Percentiles rank a stretch among this genome's conserved stretches.
Evolutionary conservation across 768 basidiomycete genomes (phyloP).

Genomic region (Sporobolomyces pararoseus): DNA sequence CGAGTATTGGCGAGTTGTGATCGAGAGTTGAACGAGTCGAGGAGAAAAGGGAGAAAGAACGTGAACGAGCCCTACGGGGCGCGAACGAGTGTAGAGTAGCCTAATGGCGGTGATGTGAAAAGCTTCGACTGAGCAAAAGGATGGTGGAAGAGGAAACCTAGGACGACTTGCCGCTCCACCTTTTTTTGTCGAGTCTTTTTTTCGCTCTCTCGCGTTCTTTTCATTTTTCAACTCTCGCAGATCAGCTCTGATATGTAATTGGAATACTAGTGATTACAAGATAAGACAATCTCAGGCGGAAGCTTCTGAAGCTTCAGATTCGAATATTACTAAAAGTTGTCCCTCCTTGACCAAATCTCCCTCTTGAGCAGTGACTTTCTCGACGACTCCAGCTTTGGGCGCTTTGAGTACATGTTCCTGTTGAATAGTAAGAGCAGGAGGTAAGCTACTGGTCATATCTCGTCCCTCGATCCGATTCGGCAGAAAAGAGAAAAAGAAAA

Average conservation of each 20-base stretch:
- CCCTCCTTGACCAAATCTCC: conserved; percentile 93
- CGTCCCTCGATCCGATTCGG: too few relatives aligned
- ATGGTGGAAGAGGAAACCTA: background rate
- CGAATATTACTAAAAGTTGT: conserved; percentile 62
- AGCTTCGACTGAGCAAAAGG: background rate
- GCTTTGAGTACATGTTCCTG: conserved; percentile 76
- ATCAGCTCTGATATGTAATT: background rate
- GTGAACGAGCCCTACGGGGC: conserved; percentile 11
- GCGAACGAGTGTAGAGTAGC: background rate
- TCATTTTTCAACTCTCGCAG: background rate
- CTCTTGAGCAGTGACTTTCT: conserved; percentile 67
- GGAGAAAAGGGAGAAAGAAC: background rate
- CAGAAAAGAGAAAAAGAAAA: too few relatives aligned
- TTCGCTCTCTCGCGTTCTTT: background rate
- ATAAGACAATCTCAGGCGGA: background rate
- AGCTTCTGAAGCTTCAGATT: conserved; percentile 4
- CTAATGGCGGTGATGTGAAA: conserved; percentile 1
- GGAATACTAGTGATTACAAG: background rate
- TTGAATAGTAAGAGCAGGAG: background rate
- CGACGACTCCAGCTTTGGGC: conserved; percentile 64
- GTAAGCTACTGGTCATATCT: too few relatives aligned
- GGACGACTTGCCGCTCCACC: background rate
- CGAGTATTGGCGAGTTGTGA: background rate
- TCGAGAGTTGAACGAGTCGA: background rate
- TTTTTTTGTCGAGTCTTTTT: too few relatives aligned